Evolutionary conservation across 2,329 filamentous ascomycete genomes (phyloP).

Genomic region (Xylariaceae sp.): DNA sequence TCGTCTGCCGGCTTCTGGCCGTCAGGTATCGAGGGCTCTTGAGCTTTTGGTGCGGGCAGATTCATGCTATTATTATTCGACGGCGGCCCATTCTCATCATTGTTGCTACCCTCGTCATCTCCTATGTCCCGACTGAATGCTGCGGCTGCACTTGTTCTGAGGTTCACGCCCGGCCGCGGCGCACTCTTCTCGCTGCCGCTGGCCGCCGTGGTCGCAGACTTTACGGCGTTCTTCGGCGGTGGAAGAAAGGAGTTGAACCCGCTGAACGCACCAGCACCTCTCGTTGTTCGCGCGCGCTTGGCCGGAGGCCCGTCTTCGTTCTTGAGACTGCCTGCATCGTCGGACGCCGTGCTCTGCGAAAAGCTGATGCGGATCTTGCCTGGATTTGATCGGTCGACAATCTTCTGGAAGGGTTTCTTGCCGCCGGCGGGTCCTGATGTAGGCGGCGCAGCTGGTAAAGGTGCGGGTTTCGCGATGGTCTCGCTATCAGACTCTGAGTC

Average conservation of each 20-base stretch:
- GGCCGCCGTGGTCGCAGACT: slow-evolving; percentile 29
- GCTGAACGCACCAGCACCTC: slow-evolving; percentile 59
- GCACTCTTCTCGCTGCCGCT: slow-evolving; percentile 29
- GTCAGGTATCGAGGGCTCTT: slow-evolving; percentile 46
- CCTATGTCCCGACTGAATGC: slow-evolving; percentile 66
- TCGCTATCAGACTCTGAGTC: slow-evolving; percentile 73
- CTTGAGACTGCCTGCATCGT: slow-evolving; percentile 26
- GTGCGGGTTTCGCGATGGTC: slow-evolving; percentile 40
- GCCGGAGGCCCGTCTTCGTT: slow-evolving; percentile 55
- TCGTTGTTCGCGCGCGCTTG: slow-evolving; percentile 61
- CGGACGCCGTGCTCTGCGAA: slow-evolving; percentile 46
- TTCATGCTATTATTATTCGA: slow-evolving; percentile 18
- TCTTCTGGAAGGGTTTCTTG: slow-evolving; percentile 69
- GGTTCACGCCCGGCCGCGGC: slow-evolving; percentile 56
- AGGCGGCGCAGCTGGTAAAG: slow-evolving; percentile 7
- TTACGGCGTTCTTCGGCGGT: slow-evolving; percentile 64
- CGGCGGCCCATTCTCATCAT: slow-evolving; percentile 11
- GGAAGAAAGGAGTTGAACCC: slow-evolving; percentile 86
- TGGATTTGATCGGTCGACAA: slow-evolving; percentile 75
- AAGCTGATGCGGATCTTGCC: slow-evolving; percentile 82
- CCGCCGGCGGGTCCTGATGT: slow-evolving; percentile 24
- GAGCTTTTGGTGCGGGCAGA: slow-evolving; percentile 38
- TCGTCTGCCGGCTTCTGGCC: slow-evolving; percentile 58
- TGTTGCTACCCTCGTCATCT: slow-evolving; percentile 18
- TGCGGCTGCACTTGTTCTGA: slow-evolving; percentile 80